Percentiles rank a stretch among this genome's conserved stretches.
These are phyloP conservation scores for Gelatoporia subvermispora DNA, from an alignment of 768 basidiomycete genomes.

Conservation along the genomic window DNA sequence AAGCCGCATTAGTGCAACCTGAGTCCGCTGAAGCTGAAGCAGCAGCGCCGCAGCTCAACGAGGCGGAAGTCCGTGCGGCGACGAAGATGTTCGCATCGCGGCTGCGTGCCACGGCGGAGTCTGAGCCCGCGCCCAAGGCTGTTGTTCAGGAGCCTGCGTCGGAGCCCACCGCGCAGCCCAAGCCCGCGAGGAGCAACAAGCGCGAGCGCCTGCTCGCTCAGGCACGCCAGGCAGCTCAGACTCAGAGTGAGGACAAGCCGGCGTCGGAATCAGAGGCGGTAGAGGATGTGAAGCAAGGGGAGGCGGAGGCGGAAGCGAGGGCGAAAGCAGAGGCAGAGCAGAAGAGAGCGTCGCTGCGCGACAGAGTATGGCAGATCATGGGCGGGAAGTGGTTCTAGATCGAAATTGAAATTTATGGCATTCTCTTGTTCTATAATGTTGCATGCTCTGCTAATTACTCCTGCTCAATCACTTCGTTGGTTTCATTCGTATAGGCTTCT, in stretches of 20 bases:
- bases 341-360: slow-evolving; percentile 7
- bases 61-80: not conserved
- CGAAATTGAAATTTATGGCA: too few species aligned
- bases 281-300: slow-evolving; percentile 1
- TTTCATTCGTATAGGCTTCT: too few species aligned
- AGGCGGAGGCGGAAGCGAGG: slow-evolving; percentile 2
- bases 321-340: slow-evolving; percentile 5
- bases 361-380: slow-evolving; percentile 17
- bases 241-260: slow-evolving; percentile 5
- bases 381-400: slow-evolving; percentile 11
- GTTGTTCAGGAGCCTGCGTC: not conserved
- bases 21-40: not conserved
- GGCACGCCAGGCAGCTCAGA: slow-evolving; percentile 17
- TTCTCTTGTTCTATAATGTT: too few species aligned
- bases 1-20: too few species aligned
- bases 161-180: not conserved
- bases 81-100: not conserved
- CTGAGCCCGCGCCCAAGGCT: not conserved
- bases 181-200: not conserved
- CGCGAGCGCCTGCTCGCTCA: slow-evolving; percentile 17
- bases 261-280: slow-evolving; percentile 8
- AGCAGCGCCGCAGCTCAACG: not conserved
- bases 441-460: too few species aligned
- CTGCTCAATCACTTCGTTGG: too few species aligned
- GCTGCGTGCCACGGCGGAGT: not conserved